Conservation (phyloP, 1,284 basidiomycete genomes). For the Sutorius eximius region DNA sequence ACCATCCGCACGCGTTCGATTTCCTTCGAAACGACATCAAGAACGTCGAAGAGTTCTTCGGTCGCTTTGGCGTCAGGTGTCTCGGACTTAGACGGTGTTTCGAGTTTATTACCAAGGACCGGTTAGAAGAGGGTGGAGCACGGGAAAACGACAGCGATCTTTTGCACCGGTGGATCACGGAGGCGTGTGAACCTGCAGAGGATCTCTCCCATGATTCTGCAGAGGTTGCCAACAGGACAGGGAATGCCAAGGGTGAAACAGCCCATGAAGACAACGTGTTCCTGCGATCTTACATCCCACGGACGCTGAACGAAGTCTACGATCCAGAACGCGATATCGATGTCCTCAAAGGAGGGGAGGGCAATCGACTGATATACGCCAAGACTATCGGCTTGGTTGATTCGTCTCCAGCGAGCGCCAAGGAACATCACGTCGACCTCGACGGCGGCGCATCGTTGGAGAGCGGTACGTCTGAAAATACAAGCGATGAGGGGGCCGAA, state of each 20-base stretch:
- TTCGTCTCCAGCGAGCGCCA: constrained; percentile 19
- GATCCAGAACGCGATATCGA: constrained; percentile 91
- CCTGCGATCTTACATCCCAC: constrained; percentile 88
- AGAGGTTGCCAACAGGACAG: constrained; percentile 4
- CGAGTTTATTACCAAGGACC: constrained; percentile 80
- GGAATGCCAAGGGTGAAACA: constrained; percentile 4
- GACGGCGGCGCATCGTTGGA: constrained; percentile 20
- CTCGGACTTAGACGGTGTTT: constrained; percentile 85
- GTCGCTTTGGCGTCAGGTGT: constrained; percentile 69
- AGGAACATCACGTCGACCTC: constrained; percentile 12
- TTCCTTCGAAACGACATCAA: constrained; percentile 92
- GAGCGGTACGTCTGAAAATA: constrained; percentile 21
- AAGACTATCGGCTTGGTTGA: constrained; percentile 77
- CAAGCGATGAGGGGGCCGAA: constrained; percentile 29
- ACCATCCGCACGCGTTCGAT: constrained; percentile 95
- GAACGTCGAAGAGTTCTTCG: constrained; percentile 94
- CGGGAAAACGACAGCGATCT: constrained; percentile 43
- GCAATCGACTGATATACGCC: constrained; percentile 78
- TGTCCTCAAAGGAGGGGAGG: constrained; percentile 67
- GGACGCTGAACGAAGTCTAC: constrained; percentile 86
- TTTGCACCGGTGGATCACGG: constrained; percentile 53
- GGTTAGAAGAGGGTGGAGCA: constrained; percentile 37
- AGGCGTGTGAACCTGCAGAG: constrained; percentile 30
- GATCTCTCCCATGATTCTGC: constrained; percentile 19
- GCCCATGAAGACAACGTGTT: constrained; percentile 85